Conservation (phyloP, 2,329 filamentous ascomycete species). For the Colletotrichum truncatum region DNA sequence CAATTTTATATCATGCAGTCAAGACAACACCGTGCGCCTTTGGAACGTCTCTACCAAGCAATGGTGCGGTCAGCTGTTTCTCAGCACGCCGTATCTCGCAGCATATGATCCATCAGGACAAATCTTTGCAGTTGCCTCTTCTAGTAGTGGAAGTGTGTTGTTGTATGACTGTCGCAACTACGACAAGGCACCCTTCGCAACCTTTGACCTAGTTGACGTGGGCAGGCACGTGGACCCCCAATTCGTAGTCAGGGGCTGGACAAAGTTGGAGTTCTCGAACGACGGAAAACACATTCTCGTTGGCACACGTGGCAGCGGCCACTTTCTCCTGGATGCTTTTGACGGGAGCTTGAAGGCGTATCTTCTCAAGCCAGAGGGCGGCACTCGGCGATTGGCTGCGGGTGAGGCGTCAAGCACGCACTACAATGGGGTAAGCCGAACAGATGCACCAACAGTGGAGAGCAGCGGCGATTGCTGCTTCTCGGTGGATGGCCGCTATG, state of each 20-base stretch:
- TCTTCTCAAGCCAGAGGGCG: conserved; percentile 66
- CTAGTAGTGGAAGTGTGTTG: conserved; percentile 79
- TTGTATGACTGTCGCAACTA: conserved; percentile 96
- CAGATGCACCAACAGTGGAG: conserved; percentile 52
- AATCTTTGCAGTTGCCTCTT: conserved; percentile 89
- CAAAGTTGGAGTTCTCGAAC: conserved; percentile 93
- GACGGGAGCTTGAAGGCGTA: conserved; percentile 82
- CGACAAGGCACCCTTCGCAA: conserved; percentile 88
- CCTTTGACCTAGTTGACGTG: conserved; percentile 79
- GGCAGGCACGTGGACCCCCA: conserved; percentile 59
- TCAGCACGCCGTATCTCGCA: conserved; percentile 83
- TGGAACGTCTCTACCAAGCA: conserved; percentile 89
- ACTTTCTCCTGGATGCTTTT: conserved; percentile 95
- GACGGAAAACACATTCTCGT: conserved; percentile 90
- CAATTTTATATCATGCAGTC: conserved; percentile 89
- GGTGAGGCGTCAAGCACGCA: conserved; percentile 55
- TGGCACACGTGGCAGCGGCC: conserved; percentile 83
- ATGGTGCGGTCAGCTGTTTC: conserved; percentile 80
- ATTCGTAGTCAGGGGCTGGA: conserved; percentile 78
- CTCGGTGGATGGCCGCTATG: conserved; percentile 86
- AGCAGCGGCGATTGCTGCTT: conserved; percentile 86
- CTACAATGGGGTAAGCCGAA: conserved; percentile 54
- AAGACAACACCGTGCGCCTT: conserved; percentile 89
- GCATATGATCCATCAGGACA: conserved; percentile 93
- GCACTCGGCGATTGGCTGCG: conserved; percentile 60